These are phyloP conservation scores for Hippophae rhamnoides DNA, from an alignment of 306 rosid genomes.

Conservation along the genomic window DNA sequence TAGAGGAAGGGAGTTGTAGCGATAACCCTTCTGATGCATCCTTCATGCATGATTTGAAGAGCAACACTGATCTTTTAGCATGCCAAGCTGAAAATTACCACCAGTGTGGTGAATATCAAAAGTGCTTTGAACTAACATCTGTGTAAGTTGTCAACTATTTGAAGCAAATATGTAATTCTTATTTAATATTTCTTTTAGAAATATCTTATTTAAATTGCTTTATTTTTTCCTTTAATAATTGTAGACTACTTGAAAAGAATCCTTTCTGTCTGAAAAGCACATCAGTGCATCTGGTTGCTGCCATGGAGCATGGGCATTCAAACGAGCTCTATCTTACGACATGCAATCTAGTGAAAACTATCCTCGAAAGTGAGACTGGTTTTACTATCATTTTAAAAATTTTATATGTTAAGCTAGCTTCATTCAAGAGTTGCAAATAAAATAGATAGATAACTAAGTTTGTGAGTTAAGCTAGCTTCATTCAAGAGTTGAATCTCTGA, in stretches of 20 bases:
- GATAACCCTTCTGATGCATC: constrained; percentile 52
- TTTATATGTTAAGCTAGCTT: no score
- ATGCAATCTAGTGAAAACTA: constrained; percentile 91
- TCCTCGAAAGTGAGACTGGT: constrained; percentile 71
- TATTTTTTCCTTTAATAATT: constrained; percentile 6
- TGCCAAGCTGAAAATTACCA: constrained; percentile 98
- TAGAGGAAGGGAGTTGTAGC: constrained; percentile 64
- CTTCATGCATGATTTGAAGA: constrained; percentile 50
- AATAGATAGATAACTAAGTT: no score
- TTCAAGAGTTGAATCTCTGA: no score
- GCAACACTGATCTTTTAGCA: constrained; percentile 80
- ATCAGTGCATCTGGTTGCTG: constrained; percentile 86
- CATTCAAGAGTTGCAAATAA: no score
- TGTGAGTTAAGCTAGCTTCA: no score
- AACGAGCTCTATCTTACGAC: constrained; percentile 97
- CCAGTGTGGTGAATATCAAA: constrained; percentile 92
- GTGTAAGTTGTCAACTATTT: constrained; percentile 42
- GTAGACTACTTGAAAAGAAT: constrained; percentile 85
- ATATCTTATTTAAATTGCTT: constrained; percentile 8
- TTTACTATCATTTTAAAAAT: constrained; percentile 6
- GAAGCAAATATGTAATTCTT: background rate
- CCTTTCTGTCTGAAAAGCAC: constrained; percentile 87
- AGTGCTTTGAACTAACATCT: constrained; percentile 84
- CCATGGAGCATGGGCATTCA: constrained; percentile 93
- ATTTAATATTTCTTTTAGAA: background rate